A percentile compares a stretch with the other conserved stretches of the same genome.
phyloP scores from a whole-genome alignment of 345 rosid genomes.

The Pseudoturritis turrita region DNA sequence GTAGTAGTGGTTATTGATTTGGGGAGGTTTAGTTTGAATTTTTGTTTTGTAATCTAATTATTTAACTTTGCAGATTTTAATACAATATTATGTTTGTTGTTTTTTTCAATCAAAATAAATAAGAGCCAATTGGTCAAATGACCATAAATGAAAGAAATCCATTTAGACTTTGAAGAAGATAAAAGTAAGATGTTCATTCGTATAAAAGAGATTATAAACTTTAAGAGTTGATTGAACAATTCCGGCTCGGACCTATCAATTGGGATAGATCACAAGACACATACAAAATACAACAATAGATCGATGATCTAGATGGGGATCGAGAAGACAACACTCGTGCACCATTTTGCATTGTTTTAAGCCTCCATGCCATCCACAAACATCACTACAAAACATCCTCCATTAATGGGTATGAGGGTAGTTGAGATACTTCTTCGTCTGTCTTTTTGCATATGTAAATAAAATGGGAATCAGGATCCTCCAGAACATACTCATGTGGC shows the following conservation, averaged over 20 bases:
- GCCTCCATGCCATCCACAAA: slow-evolving; percentile 6
- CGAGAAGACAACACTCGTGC: background rate
- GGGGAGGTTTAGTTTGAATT: no score
- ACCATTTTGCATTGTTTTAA: background rate
- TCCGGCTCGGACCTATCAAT: background rate
- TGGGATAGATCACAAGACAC: slow-evolving; percentile 17
- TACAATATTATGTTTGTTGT: background rate
- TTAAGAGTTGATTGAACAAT: background rate
- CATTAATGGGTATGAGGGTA: slow-evolving; percentile 41
- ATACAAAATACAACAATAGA: slow-evolving; percentile 7
- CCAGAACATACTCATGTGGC: slow-evolving; percentile 59
- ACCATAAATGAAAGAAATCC: background rate
- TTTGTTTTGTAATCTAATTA: background rate
- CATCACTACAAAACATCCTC: slow-evolving; percentile 28
- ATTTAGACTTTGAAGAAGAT: background rate
- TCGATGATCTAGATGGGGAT: background rate
- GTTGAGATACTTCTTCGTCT: slow-evolving; percentile 34
- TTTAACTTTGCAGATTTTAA: background rate
- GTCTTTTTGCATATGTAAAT: slow-evolving; percentile 72
- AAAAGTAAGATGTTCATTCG: background rate
- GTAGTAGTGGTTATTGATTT: no score
- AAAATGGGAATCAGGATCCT: slow-evolving; percentile 92
- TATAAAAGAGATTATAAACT: background rate
- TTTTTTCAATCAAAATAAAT: background rate
- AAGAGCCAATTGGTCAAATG: background rate